Conservation (phyloP, 2,329 filamentous ascomycete genomes). For the Graphilbum fragrans region DNA sequence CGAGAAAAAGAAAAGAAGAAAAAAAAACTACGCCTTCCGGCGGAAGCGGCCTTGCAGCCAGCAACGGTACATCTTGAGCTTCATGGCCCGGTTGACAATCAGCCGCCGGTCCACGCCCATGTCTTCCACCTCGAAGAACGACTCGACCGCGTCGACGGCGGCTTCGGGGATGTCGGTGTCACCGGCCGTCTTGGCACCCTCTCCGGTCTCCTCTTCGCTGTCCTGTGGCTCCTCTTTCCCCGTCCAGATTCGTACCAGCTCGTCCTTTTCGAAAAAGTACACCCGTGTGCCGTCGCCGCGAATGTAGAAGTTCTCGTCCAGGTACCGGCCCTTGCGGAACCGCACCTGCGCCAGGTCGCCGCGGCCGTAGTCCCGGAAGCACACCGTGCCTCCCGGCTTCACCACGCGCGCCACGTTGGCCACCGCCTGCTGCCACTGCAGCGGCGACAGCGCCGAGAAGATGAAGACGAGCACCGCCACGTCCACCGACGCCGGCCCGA, state of each 20-base stretch:
- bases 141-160: constrained; percentile 8
- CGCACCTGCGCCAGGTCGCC: constrained; percentile 93
- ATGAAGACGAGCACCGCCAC: constrained; percentile 94
- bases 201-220: constrained; percentile 10
- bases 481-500: constrained; percentile 72
- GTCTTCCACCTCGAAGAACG: constrained; percentile 58
- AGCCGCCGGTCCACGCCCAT: constrained; percentile 79
- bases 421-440: constrained; percentile 74
- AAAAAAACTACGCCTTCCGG: constrained; percentile 32
- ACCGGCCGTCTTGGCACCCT: neutral
- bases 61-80: constrained; percentile 96
- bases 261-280: constrained; percentile 88
- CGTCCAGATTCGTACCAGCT: constrained; percentile 71
- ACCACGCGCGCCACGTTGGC: constrained; percentile 70
- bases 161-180: neutral
- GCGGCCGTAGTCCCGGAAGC: constrained; percentile 93
- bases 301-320: constrained; percentile 96
- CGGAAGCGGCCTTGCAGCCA: constrained; percentile 82
- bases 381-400: constrained; percentile 83
- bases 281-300: constrained; percentile 90
- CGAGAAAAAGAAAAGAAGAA: no score
- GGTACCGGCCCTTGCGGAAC: constrained; percentile 88
- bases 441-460: constrained; percentile 79
- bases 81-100: constrained; percentile 80
- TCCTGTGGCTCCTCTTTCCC: constrained; percentile 2